phyloP scores from a whole-genome alignment of 23 red algal genomes.

The Gracilaria domingensis region DNA sequence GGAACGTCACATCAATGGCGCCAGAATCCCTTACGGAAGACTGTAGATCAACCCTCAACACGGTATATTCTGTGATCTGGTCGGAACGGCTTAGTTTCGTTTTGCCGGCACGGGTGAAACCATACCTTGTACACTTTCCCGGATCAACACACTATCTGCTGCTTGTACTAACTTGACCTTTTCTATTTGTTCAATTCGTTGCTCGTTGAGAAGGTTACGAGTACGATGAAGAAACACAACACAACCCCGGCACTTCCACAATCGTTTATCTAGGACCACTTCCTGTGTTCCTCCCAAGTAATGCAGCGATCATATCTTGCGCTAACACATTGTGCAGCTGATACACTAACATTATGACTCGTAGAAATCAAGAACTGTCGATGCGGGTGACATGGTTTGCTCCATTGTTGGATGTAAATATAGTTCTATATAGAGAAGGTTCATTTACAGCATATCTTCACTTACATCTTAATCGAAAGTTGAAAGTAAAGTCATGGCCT shows the following conservation, averaged over 20 bases:
- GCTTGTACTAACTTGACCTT: background rate
- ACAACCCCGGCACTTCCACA: background rate
- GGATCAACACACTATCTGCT: background rate
- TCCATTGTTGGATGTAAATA: background rate
- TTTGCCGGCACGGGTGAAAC: slow-evolving; percentile 61
- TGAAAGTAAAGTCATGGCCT: background rate
- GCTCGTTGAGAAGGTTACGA: background rate
- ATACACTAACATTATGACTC: too few relatives aligned
- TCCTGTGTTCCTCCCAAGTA: too few relatives aligned
- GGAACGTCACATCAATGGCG: slow-evolving; percentile 46
- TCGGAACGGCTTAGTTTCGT: slow-evolving; percentile 64
- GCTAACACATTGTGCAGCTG: too few relatives aligned
- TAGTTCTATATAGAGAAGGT: background rate
- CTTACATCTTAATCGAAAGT: background rate
- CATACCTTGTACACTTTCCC: slow-evolving; percentile 35
- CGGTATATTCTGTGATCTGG: slow-evolving; percentile 70
- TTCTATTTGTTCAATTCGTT: background rate
- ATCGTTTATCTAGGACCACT: too few relatives aligned
- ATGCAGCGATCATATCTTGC: too few relatives aligned
- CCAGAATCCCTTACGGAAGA: slow-evolving; percentile 45
- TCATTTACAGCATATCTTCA: background rate
- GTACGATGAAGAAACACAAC: background rate
- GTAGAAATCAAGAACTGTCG: too few relatives aligned
- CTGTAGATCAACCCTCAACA: slow-evolving; percentile 40
- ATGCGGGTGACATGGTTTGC: too few relatives aligned